Base-by-base conservation (phyloP, 495 filamentous ascomycete species). In the Talaromyces borbonicus region DNA sequence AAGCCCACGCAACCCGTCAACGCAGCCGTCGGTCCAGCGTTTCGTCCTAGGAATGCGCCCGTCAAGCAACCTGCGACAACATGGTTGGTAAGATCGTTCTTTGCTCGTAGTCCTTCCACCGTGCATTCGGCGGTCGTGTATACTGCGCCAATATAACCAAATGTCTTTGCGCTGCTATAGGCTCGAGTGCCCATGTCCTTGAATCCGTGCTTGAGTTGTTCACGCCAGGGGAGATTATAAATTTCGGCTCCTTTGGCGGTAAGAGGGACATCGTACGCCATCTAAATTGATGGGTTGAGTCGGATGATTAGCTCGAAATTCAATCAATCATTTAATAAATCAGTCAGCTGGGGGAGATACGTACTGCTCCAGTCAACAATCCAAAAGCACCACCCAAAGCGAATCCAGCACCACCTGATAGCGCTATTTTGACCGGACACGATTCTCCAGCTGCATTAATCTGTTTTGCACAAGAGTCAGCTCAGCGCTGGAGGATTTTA, bases 51-150 rank as follows among this genome's bases (percentile, higher is more conserved):
- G 26, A 85, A 83, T 12, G 88, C 92, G 8, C 92, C 92, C 5
- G 92, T 97, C 16, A 96, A 64, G 63, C 93, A 97, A 0, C 92
- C 92, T 2, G 90, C 86, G 6, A 81, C 75, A 5, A 90, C 78
- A 25, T 88, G 87, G 69, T 98, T 98, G 46, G 71, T 80, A 31
- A 97, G 60, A 64, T 97, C 92, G 62, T 95, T 95, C 71, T 93
- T 95, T 2, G 92, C 92, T 8, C 92, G 74, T 48, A 78, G 69
- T 0, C 87, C 90, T 60, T 97, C 93, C 50, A 98, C 90, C 43
- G 84, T 87, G 68, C 92, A 98, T 68, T 98, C 92, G 9, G 90
- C 94, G 18, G 92, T 93, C 12, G 78, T 72, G 67, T 90, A 98
- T 7, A 97, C 74, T 0, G 87, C 84, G 40, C 92, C 92, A 35